Percentiles rank a stretch among this genome's conserved stretches.
Conservation (phyloP, 768 basidiomycete genomes). For the Russula foetens region DNA sequence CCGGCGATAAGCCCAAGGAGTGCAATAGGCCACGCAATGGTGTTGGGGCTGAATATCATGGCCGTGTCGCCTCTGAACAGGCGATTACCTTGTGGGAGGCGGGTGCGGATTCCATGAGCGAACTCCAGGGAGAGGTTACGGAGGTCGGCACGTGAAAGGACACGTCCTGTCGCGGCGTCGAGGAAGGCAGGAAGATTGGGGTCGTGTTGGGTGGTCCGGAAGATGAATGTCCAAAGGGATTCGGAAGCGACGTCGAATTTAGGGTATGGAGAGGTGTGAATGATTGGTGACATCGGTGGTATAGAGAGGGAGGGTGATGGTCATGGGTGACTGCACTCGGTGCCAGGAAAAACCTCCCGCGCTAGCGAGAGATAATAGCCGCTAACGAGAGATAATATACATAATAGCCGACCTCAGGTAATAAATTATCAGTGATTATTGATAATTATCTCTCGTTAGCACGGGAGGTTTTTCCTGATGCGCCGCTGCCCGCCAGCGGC, state of each 20-base stretch:
- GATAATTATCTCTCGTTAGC: no score
- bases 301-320: neutral
- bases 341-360: no score
- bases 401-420: no score
- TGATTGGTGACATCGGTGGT: conserved; percentile 17
- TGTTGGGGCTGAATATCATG: conserved; percentile 65
- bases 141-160: conserved; percentile 48
- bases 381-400: no score
- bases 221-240: conserved; percentile 16
- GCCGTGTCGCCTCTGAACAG: conserved; percentile 47
- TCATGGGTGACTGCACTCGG: no score
- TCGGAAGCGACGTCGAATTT: conserved; percentile 18
- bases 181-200: conserved; percentile 44
- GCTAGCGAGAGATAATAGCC: no score
- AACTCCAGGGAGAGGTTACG: conserved; percentile 47
- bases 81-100: conserved; percentile 21
- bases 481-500: no score
- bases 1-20: conserved; percentile 47
- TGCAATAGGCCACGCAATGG: conserved; percentile 44
- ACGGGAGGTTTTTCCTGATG: no score
- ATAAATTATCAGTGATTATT: no score
- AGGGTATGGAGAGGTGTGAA: neutral
- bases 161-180: conserved; percentile 51
- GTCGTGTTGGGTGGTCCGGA: conserved; percentile 4
- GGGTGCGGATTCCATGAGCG: conserved; percentile 45